Base-by-base conservation (phyloP, 2,329 filamentous ascomycete genomes). In the Plectosphaerella sp. region DNA sequence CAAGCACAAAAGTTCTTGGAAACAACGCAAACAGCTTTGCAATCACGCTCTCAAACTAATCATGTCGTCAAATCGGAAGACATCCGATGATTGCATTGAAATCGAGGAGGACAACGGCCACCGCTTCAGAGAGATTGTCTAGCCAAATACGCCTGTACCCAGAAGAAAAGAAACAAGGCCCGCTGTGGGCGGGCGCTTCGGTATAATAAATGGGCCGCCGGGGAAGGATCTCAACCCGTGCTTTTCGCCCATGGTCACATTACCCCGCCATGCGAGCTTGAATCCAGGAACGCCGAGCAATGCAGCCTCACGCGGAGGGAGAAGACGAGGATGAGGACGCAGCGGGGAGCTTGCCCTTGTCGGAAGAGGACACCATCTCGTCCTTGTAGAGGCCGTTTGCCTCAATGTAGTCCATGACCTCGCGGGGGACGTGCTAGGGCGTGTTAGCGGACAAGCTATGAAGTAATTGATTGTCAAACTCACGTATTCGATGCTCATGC, bases 391-490 rank as follows among this genome's bases (percentile, higher is more conserved):
- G 70, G 37, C 77, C 74, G 56, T 89, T 78, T 56, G 87, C 75
- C 52, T 86, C 79, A 55, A 91, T 89, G 63, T 91, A 90, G 52
- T 85, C 74, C 51, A 91, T 88, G 47, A 93, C 89, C 4, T 83
- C 82, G 42, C 86, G 82, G 0, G 90, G 89, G 35, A 84, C 61
- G 63, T 92, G 93, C 57, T 88, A 83, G 58, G 91, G 62, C 88
- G 80, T 63, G 88, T 83, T 35, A 92, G 68, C 64, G 95, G 22
- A 5, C 83, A 55, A 96, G 92, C 73, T 96, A 85, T 12, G 83
- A 86, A 57, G 87, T 91, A 62, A 87, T 91, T 52, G 94, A 86
- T 62, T 95, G 88, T 67, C 7, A 24, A 24, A 41, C 54, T 20
- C 46, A 57, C 55, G 25, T 57, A 57, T 46, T 57, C 55, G 14